Evolutionary conservation across 2,329 filamentous ascomycete species (phyloP).

Genomic region (Tricladium varicosporioides): DNA sequence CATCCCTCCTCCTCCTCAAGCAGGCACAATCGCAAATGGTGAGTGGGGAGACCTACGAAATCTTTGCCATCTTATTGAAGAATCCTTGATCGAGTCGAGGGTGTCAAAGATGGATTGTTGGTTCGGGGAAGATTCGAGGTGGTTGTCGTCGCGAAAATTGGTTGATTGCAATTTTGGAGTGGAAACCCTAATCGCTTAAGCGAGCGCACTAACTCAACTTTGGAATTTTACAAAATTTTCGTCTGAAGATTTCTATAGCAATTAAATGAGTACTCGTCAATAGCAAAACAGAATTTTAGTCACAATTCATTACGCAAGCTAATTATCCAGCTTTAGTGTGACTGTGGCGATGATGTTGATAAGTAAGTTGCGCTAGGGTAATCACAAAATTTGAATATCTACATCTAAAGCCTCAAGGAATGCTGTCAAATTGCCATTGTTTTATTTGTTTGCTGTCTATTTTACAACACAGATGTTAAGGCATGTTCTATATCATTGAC

Average conservation of each 20-base stretch:
- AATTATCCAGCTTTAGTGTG: too few species aligned
- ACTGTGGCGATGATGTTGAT: too few species aligned
- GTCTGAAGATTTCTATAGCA: too few species aligned
- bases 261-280: too few species aligned
- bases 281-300: too few species aligned
- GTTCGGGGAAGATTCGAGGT: constrained; percentile 21
- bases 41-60: constrained; percentile 50
- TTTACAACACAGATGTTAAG: background rate
- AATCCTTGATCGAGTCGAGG: constrained; percentile 28
- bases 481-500: background rate
- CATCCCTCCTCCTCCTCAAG: too few species aligned
- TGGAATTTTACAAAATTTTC: background rate
- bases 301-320: too few species aligned
- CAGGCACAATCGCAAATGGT: too few species aligned
- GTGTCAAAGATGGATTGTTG: constrained; percentile 30
- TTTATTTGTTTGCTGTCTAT: background rate
- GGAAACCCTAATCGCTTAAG: constrained; percentile 33
- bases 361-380: too few species aligned
- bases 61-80: constrained; percentile 60
- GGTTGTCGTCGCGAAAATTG: constrained; percentile 18
- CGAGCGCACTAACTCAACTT: constrained; percentile 20
- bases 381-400: too few species aligned
- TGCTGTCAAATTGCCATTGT: background rate
- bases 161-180: constrained; percentile 12
- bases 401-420: too few species aligned